Base-by-base conservation (phyloP, 2,329 filamentous ascomycete species). In the Stemphylium vesicarium region DNA sequence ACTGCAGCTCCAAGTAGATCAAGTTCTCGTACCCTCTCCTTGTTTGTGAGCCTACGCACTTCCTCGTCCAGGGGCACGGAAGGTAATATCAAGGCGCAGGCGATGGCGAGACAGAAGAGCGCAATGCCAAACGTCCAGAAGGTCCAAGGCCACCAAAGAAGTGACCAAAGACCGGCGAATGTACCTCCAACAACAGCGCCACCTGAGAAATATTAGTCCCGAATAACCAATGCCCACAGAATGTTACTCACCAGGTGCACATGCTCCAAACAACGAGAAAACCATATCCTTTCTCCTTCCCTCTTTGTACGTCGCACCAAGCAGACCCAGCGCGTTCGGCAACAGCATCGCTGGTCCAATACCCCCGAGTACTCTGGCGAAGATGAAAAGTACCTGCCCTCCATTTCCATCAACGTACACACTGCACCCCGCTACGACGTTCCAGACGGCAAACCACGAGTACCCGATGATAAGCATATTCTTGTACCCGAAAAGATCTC, bases 241-340 rank as follows among this genome's bases (percentile, higher is more conserved):
- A 12, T 26, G 3, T 26, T 15, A 52, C 60, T 3, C 57, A 56
- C 72, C 73, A 1, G 82, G 82, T 8, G 81, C 81, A 44, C 74
- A 75, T 2, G 79, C 80, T 4, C 80, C 82, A 53, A 83, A 84
- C 9, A 80, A 53, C 0, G 77, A 72, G 59, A 90, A 88, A 0
- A 84, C 79, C 74, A 88, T 83, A 42, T 84, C 80, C 69, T 88
- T 88, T 53, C 81, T 78, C 47, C 72, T 76, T 0, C 86, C 86
- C 0, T 83, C 83, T 0, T 78, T 73, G 59, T 88, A 89, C 0
- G 82, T 79, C 0, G 77, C 76, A 2, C 85, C 86, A 0, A 90
- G 71, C 11, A 91, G 78, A 2, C 86, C 87, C 18, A 90, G 72
- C 0, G 79, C 85, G 57, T 88, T 90, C 0, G 88, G 88, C 20